Conservation (phyloP, 2,329 filamentous ascomycete genomes). For the Alternaria viburni region DNA sequence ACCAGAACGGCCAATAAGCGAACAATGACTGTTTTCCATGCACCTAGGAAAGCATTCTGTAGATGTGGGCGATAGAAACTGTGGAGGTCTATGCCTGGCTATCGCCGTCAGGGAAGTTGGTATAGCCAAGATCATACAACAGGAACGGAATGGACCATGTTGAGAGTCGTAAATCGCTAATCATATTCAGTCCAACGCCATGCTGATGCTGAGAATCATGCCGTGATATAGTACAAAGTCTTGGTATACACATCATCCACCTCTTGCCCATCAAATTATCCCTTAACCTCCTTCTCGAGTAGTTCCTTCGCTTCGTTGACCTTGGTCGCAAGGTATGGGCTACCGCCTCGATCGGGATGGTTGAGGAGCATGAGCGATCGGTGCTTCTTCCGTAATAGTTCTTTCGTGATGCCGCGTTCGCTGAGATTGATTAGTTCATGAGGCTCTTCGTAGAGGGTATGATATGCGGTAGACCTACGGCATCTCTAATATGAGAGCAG, state of each 20-base stretch:
- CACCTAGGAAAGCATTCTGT: too few relatives aligned
- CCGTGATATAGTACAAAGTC: constrained; percentile 30
- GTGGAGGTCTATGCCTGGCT: too few relatives aligned
- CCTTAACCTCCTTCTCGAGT: constrained; percentile 72
- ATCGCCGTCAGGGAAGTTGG: too few relatives aligned
- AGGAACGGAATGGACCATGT: neutral
- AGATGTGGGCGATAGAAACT: too few relatives aligned
- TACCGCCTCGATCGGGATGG: constrained; percentile 96
- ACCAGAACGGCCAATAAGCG: too few relatives aligned
- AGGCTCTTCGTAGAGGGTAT: too few relatives aligned
- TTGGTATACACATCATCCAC: constrained; percentile 20
- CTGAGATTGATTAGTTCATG: too few relatives aligned
- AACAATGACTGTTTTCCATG: too few relatives aligned
- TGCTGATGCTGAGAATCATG: constrained; percentile 27
- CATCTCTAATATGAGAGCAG: constrained; percentile 86
- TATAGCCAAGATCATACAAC: neutral
- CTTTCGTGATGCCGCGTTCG: constrained; percentile 85
- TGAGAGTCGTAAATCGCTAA: neutral
- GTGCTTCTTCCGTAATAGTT: constrained; percentile 94
- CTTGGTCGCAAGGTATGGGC: constrained; percentile 95
- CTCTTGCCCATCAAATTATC: neutral
- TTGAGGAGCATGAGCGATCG: constrained; percentile 95
- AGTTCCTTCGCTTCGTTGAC: constrained; percentile 99
- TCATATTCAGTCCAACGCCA: constrained; percentile 25
- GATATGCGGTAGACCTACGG: too few relatives aligned